Evolutionary conservation across 2,329 filamentous ascomycete genomes (phyloP).

Genomic region (Diaporthe sp.): DNA sequence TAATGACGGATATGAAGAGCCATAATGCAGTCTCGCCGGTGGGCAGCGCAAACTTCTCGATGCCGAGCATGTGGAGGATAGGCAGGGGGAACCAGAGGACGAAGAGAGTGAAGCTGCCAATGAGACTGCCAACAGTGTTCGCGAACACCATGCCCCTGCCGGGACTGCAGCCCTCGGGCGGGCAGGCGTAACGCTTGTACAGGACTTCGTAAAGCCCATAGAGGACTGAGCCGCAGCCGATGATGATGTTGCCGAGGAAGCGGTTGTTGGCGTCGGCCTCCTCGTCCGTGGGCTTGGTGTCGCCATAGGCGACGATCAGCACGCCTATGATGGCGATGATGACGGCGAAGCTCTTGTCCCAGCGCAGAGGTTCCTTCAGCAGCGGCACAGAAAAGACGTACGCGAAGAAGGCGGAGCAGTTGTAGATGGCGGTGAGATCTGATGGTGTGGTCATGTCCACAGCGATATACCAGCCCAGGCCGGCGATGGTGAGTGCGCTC

Average conservation of each 20-base stretch:
- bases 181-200: constrained; percentile 94
- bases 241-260: constrained; percentile 89
- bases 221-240: constrained; percentile 88
- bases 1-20: constrained; percentile 82
- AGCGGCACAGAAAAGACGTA: constrained; percentile 96
- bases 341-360: constrained; percentile 90
- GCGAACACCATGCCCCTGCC: constrained; percentile 96
- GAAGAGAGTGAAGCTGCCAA: constrained; percentile 86
- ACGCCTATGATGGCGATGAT: constrained; percentile 89
- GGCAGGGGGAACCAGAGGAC: constrained; percentile 95
- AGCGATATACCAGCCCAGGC: constrained; percentile 94
- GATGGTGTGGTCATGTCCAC: constrained; percentile 93
- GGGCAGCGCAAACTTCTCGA: constrained; percentile 88
- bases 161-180: constrained; percentile 87
- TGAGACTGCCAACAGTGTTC: constrained; percentile 89
- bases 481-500: constrained; percentile 87
- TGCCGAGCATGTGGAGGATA: constrained; percentile 80
- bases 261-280: constrained; percentile 68
- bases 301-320: constrained; percentile 94
- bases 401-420: constrained; percentile 98
- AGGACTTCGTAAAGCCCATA: constrained; percentile 98
- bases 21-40: constrained; percentile 82
- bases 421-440: constrained; percentile 98
- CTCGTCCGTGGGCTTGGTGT: constrained; percentile 60
- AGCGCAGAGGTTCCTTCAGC: constrained; percentile 84